phyloP scores from a whole-genome alignment of 2,329 filamentous ascomycete genomes.

The Clarireedia hainanense region DNA sequence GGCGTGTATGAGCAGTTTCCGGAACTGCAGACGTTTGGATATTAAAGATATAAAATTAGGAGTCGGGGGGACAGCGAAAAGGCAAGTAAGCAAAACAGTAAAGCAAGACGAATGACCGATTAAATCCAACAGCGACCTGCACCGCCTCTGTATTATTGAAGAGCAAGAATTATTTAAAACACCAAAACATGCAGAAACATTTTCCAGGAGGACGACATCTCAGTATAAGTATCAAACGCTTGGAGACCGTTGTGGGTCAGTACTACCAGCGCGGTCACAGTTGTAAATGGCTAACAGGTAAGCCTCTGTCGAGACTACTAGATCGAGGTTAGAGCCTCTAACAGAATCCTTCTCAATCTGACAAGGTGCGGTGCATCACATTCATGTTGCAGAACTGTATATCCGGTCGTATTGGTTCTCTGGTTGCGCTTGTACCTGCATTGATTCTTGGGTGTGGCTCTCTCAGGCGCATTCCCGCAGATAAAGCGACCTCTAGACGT shows the following conservation, averaged over 20 bases:
- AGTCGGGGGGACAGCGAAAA: background rate
- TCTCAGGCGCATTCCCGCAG: background rate
- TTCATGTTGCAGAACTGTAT: too few species aligned
- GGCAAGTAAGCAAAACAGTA: background rate
- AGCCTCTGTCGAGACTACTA: background rate
- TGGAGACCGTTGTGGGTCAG: background rate
- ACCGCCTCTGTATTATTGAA: background rate
- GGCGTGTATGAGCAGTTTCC: background rate
- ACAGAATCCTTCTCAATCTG: background rate
- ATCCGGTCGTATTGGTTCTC: background rate
- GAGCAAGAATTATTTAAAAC: background rate
- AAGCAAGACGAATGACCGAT: background rate
- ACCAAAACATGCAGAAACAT: background rate
- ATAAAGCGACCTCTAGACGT: background rate
- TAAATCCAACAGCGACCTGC: background rate
- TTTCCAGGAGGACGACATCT: background rate
- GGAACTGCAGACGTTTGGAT: background rate
- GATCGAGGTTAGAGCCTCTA: background rate
- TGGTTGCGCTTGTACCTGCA: too few species aligned
- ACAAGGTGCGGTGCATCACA: background rate
- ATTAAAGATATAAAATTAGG: background rate
- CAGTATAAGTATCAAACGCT: background rate
- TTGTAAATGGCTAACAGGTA: background rate
- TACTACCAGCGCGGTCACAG: too few species aligned
- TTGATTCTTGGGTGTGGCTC: too few species aligned